Percentiles rank a stretch among this genome's conserved stretches.
These are phyloP conservation scores for Alternaria infectoria DNA, from an alignment of 2,329 filamentous ascomycete genomes.

Conservation along the genomic window DNA sequence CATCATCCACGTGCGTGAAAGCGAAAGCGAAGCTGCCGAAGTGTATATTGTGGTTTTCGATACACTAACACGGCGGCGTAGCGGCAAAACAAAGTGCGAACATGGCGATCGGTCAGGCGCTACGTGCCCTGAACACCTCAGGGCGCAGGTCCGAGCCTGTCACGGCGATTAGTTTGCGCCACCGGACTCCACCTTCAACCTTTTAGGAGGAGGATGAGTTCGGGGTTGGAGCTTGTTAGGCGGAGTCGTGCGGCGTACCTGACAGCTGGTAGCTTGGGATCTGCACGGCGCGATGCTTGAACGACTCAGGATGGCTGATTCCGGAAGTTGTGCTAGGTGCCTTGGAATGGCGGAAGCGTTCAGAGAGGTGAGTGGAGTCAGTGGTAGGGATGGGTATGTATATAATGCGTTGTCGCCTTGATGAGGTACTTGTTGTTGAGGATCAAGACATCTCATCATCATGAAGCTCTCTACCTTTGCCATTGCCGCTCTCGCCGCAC, in stretches of 20 bases:
- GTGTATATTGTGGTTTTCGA: conserved; percentile 1
- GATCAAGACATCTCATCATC: not conserved
- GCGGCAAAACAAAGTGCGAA: not conserved
- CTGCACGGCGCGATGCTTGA: not conserved
- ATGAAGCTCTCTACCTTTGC: conserved; percentile 16
- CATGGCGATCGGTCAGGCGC: not conserved
- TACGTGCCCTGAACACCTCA: not conserved
- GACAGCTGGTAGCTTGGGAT: not conserved
- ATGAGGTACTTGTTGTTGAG: not conserved
- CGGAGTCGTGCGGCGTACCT: not conserved
- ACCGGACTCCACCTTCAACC: not conserved
- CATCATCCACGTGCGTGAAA: not conserved
- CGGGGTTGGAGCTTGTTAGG: not conserved
- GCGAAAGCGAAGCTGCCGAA: not conserved
- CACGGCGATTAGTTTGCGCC: not conserved
- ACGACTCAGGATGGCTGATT: not conserved
- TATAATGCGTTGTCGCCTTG: not conserved
- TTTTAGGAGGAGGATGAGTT: not conserved
- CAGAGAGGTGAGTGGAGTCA: not conserved
- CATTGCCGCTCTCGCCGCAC: conserved; percentile 13
- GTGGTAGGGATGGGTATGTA: not conserved
- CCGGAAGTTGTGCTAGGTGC: not conserved
- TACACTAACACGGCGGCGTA: not conserved
- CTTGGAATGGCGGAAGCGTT: not conserved
- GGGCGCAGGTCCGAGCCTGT: not conserved